phyloP scores from a whole-genome alignment of 2,329 filamentous ascomycete genomes.

The Harringtonia aguacate region DNA sequence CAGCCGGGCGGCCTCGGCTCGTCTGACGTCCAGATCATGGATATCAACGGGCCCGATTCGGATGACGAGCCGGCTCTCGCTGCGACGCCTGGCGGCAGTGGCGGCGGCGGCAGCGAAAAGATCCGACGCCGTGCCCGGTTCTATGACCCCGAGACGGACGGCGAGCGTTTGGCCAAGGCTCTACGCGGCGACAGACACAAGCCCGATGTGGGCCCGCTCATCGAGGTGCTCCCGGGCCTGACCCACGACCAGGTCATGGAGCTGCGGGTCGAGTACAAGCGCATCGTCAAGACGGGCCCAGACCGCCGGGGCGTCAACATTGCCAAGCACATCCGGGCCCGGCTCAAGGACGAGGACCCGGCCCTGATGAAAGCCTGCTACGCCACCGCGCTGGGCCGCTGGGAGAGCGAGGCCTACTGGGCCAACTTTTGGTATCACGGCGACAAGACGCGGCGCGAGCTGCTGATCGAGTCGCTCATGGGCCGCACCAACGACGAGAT shows the following conservation, averaged over 20 bases:
- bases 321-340: conserved; percentile 71
- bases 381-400: conserved; percentile 75
- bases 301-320: conserved; percentile 72
- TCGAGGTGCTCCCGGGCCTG: conserved; percentile 74
- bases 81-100: conserved; percentile 15
- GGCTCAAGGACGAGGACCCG: conserved; percentile 61
- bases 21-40: conserved; percentile 21
- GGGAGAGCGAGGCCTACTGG: conserved; percentile 95
- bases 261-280: conserved; percentile 83
- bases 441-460: conserved; percentile 70
- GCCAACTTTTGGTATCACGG: conserved; percentile 96
- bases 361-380: conserved; percentile 88
- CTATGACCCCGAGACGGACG: conserved; percentile 75
- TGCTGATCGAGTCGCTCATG: conserved; percentile 89
- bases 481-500: conserved; percentile 85
- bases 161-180: conserved; percentile 62
- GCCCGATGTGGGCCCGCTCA: conserved; percentile 59
- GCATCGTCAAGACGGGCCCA: conserved; percentile 66
- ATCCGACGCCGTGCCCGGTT: conserved; percentile 57
- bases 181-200: conserved; percentile 52
- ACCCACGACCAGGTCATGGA: conserved; percentile 82
- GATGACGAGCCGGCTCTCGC: conserved; percentile 22
- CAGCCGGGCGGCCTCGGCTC: conserved; percentile 36
- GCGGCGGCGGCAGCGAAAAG: conserved; percentile 28
- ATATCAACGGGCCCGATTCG: conserved; percentile 41